Base-by-base conservation (phyloP, 1,139 yeast genomes). In the Scheffersomyces insectosa region DNA sequence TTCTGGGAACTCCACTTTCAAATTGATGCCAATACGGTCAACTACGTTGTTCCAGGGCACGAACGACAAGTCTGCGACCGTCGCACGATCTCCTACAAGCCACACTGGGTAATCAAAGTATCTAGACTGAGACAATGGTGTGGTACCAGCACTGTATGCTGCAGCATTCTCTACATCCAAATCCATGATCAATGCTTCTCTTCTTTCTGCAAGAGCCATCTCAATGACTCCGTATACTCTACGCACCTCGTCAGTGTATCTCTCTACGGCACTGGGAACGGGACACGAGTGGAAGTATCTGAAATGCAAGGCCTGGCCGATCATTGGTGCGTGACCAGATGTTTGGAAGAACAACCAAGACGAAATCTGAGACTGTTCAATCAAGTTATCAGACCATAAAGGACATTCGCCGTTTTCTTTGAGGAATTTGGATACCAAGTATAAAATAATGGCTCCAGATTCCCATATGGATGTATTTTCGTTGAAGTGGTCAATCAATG, bases 1-100 rank as follows among this genome's bases (percentile, higher is more conserved):
- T 67, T 91, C 98, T 2, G 97, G 97, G 63, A 88, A 89, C 63
- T 91, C 97, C 23, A 80, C 79, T 62, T 86, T 85, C 56, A 91
- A 78, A 59, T 87, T 88, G 52, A 91, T 88, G 11, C 97, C 97
- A 46, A 91, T 87, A 56, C 96, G 75, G 63, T 88, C 96, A 39
- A 90, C 96, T 16, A 91, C 97, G 59, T 90, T 91, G 65, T 91
- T 91, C 98, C 98, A 91, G 10, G 98, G 96, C 28, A 90, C 96
- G 69, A 90, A 91, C 23, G 93, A 82, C 57, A 91, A 74, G 64
- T 91, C 98, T 4, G 97, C 97, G 40, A 90, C 84, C 2, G 97
- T 88, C 42, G 93, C 85, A 44, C 88, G 72, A 59, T 89, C 96
- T 29, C 97, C 96, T 6, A 90, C 97, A 28, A 91, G 74, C 98